Evolutionary conservation across 1,139 yeast genomes (phyloP), one percentile per base, ranked within the genome.

Genomic region (Insectozyma bohioensis): DNA sequence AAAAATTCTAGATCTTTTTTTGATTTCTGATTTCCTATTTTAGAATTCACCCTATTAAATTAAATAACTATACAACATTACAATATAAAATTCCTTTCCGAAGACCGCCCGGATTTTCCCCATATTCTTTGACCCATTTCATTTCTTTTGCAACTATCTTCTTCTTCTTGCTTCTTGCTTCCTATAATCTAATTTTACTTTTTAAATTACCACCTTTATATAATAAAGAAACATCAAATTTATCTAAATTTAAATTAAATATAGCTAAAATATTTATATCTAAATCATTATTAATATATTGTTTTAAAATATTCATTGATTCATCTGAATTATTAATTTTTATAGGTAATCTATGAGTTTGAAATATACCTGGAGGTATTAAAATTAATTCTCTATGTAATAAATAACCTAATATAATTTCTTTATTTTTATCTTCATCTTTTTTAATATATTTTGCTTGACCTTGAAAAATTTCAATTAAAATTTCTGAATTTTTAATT

Each of bases 351-450:
- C 68, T 54, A 2, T 72, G 74, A 4, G 80, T 67, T 9, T 56
- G 64, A 48, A 63, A 67, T 5, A 69, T 36, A 0, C 84, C 84
- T 0, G 81, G 78, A 0, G 74, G 67, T 1, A 76, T 50, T 9
- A 53, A 42, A 20, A 76, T 38, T 11, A 45, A 31, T 39, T 69
- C 68, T 12, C 59, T 58, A 3, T 54, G 54, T 11, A 56, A 54
- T 20, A 75, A 49, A 34, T 63, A 65, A 1, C 80, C 84, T 33
- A 78, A 49, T 2, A 61, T 52, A 3, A 61, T 56, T 2, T 63
- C 77, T 21, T 73, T 65, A n/a, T n/a, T n/a, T n/a, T n/a, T n/a
- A 2, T 63, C 78, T 20, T 73, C 64, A n/a, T n/a, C n/a, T n/a
- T n/a, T n/a, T n/a, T n/a, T n/a, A n/a, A n/a, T n/a, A 40, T 66